These are phyloP conservation scores for Rhizopus delemar DNA, from an alignment of 371 early-diverging fungal species.

Conservation along the genomic window DNA sequence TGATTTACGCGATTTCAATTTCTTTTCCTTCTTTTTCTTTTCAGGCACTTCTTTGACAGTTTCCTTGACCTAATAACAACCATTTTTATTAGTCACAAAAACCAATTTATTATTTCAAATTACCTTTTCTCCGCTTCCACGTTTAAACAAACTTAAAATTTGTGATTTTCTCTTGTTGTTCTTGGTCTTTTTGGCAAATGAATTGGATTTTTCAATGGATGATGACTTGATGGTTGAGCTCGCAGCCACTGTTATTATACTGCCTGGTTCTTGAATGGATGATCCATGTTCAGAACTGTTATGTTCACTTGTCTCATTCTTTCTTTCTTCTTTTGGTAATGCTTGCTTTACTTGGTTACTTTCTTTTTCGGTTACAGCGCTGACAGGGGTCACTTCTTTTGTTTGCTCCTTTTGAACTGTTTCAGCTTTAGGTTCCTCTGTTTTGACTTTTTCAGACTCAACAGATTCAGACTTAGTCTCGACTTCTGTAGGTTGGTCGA, in stretches of 20 bases:
- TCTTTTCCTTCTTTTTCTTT: constrained; percentile 12
- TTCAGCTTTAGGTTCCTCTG: constrained; percentile 6
- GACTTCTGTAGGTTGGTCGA: background rate
- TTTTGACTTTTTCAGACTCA: background rate
- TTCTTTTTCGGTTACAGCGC: background rate
- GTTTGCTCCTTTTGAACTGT: background rate
- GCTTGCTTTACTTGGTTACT: background rate
- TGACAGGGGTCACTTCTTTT: background rate
- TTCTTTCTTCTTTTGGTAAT: constrained; percentile 7
- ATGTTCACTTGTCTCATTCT: background rate
- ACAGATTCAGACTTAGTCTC: background rate
- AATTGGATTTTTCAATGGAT: background rate
- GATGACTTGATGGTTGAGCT: constrained; percentile 3
- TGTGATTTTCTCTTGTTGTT: constrained; percentile 30
- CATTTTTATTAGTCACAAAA: background rate
- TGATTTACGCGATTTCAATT: constrained; percentile 16
- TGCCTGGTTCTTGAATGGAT: background rate
- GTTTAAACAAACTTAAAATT: constrained; percentile 27
- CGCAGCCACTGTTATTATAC: background rate
- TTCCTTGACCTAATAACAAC: background rate
- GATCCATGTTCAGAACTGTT: background rate
- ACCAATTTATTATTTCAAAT: background rate
- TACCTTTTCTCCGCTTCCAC: constrained; percentile 21
- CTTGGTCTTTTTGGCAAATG: constrained; percentile 8
- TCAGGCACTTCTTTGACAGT: background rate